Evolutionary conservation across 2,329 filamentous ascomycete genomes (phyloP), one percentile per base, ranked within the genome.

Genomic region (Paracamarosporium sp.): DNA sequence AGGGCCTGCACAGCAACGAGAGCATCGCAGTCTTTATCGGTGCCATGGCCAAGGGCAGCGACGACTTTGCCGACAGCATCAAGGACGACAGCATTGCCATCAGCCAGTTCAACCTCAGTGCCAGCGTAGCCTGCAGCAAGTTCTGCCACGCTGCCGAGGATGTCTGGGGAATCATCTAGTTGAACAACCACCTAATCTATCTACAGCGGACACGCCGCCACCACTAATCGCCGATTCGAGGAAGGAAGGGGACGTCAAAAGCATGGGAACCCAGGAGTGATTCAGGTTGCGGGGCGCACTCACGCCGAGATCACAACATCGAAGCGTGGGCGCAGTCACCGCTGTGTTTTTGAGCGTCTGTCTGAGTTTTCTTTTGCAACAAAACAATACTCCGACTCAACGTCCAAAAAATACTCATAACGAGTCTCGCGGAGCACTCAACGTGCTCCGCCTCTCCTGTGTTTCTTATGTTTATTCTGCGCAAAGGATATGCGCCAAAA

Each of bases 71-170:
- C 63, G 95, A 99, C 75, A 86, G 87, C 38, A 92, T 91, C 79
- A 96, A 98, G 71, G 94, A 98, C 74, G 95, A 99, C 80, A 92
- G 96, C 72, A 98, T 99, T 74, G 92, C 91, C 69, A 98, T 99
- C 81, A 98, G 94, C 84, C 97, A 97, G 79, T 99, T 91, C 85
- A 97, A 93, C 73, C 85, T 99, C 62, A 97, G 92, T 73, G 95
- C 95, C 60, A 98, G 94, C 82, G 95, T 99, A 61, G 94, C 95
- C 41, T 99, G 95, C 85, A 97, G 94, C 87, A 99, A 98, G 79
- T 98, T 99, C 83, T 98, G 95, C 80, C 95, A 99, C 79, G 95
- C 94, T 38, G 94, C 93, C 41, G 95, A 99, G 80, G 95, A 99
- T 77, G 90, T 90, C 33, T 99, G 95, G 95, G 88, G 92, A 74